Evolutionary conservation across 148 eudicot species (phyloP).

Genomic region (Suaeda aralocaspica): DNA sequence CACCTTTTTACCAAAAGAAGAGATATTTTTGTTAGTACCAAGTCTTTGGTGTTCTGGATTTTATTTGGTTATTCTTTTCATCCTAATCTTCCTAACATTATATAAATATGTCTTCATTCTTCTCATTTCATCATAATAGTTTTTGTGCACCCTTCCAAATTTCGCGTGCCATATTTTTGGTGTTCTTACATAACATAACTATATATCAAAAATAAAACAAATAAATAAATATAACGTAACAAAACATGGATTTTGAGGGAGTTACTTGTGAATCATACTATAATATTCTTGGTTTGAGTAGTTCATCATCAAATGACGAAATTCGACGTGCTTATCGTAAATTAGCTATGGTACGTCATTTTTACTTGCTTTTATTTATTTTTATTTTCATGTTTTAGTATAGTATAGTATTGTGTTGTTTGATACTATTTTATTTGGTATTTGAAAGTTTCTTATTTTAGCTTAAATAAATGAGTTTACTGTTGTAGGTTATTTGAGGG

Average conservation of each 20-base stretch:
- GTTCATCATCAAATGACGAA: slow-evolving; percentile 40
- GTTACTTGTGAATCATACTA: slow-evolving; percentile 41
- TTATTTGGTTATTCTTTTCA: too few relatives aligned
- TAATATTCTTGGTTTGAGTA: slow-evolving; percentile 41
- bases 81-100: background rate
- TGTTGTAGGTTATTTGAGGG: too few relatives aligned
- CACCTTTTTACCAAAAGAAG: background rate
- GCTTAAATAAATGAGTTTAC: too few relatives aligned
- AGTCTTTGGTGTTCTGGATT: background rate
- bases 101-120: background rate
- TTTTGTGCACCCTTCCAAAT: background rate
- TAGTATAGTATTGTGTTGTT: too few relatives aligned
- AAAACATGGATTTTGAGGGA: slow-evolving; percentile 16
- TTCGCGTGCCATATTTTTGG: background rate
- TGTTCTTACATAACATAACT: too few relatives aligned
- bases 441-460: too few relatives aligned
- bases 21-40: background rate
- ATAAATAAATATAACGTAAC: too few relatives aligned
- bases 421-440: too few relatives aligned
- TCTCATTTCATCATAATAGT: background rate
- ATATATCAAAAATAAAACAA: too few relatives aligned
- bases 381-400: too few relatives aligned
- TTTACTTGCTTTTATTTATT: too few relatives aligned
- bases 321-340: slow-evolving; percentile 78
- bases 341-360: slow-evolving; percentile 70